Conservation (phyloP, 116 monocot species). For the Trichopus zeylanicus region DNA sequence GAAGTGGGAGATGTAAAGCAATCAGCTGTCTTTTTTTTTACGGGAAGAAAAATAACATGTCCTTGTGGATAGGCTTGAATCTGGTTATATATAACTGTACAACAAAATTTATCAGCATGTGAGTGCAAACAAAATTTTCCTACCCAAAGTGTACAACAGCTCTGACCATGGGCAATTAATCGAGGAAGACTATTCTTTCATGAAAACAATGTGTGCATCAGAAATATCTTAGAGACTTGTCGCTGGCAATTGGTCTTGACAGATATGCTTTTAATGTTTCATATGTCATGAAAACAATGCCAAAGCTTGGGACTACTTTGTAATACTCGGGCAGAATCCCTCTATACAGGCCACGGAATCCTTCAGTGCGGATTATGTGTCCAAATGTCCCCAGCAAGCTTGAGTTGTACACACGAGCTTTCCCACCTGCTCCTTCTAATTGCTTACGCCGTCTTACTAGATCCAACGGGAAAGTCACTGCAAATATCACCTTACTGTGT, state of each 20-base stretch:
- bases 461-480: slow-evolving; percentile 93
- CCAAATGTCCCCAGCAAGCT: slow-evolving; percentile 71
- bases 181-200: no score
- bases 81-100: no score
- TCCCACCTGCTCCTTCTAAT: slow-evolving; percentile 82
- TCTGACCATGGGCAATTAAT: background rate
- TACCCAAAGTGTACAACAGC: background rate
- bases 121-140: background rate
- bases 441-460: slow-evolving; percentile 92
- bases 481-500: background rate
- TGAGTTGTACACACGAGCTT: slow-evolving; percentile 63
- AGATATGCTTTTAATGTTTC: slow-evolving; percentile 61
- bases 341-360: slow-evolving; percentile 74
- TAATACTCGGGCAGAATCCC: slow-evolving; percentile 94
- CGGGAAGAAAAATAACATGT: no score
- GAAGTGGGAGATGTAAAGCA: no score
- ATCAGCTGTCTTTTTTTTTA: no score
- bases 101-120: slow-evolving; percentile 33
- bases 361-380: slow-evolving; percentile 65
- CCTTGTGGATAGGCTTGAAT: no score
- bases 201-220: background rate
- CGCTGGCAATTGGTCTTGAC: slow-evolving; percentile 7
- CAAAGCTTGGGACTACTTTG: slow-evolving; percentile 87
- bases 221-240: background rate
- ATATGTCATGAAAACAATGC: slow-evolving; percentile 90